Base-by-base conservation (phyloP, 768 basidiomycete genomes). In the Clitopilus passeckerianus region DNA sequence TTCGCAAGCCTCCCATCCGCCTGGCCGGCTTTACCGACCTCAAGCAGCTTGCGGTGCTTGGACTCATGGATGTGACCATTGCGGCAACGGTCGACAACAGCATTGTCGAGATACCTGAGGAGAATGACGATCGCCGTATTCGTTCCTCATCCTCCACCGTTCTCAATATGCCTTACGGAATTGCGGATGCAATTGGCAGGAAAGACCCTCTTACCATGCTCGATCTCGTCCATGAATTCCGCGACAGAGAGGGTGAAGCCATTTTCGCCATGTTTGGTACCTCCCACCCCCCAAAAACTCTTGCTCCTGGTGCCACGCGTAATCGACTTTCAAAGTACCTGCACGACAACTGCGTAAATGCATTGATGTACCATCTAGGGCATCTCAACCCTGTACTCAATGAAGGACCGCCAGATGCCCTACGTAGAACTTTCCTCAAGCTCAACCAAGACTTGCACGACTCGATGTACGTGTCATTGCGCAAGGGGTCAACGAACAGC, bases 261-360 rank as follows among this genome's bases (percentile, higher is more conserved):
- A 77, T 99, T 18, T 97, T 99, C 66, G 97, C 94, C 20, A 93
- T 99, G 87, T 98, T 98, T 71, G 95, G 96, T 14, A 84, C 90
- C 1, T 78, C 85, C 6, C 79, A 85, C 18, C 85, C 76, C 0
- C 73, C 74, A 0, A 74, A 74, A 34, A 63, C 70, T 6, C 62
- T 78, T 12, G 72, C 72, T 5, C 75, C 84, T 3, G 76, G 77
- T 6, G 75, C 75, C 22, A 83, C 75, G 64, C 85, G 86, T 57
- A 91, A 90, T 57, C 79, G 79, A 37, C 75, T 96, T 20, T 85
- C 93, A 35, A 93, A 91, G 71, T 95, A 82, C 68, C 79, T 98
- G 5, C 90, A 89, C 61, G 93, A 95, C 70, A 80, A 85, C 57
- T 96, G 96, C 68, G 72, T 89, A 7, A 65, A 72, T 5, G 80